Percentiles rank a stretch among this genome's conserved stretches.
These are phyloP conservation scores for Fusarium marasasianum DNA, from an alignment of 2,329 filamentous ascomycete genomes.

Conservation along the genomic window DNA sequence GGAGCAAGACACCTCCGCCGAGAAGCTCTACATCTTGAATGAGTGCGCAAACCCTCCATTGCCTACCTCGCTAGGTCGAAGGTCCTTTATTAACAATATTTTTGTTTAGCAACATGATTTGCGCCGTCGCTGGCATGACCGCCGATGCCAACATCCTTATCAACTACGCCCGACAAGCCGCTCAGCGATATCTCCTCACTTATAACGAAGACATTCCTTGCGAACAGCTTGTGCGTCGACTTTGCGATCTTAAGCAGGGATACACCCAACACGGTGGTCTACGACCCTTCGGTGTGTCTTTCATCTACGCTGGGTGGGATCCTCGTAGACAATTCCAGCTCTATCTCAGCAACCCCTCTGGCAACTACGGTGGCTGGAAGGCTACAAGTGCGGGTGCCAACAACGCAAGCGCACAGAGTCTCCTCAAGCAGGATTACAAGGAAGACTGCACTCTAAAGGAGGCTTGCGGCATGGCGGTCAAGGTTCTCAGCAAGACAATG, in stretches of 20 bases:
- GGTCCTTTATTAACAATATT: conserved; percentile 5
- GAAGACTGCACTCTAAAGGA: conserved; percentile 97
- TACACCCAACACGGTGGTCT: conserved; percentile 99
- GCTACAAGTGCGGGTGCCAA: conserved; percentile 97
- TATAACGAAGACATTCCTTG: conserved; percentile 99
- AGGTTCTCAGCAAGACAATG: conserved; percentile 99
- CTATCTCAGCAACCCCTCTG: conserved; percentile 98
- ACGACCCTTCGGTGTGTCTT: conserved; percentile 96
- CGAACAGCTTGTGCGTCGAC: conserved; percentile 94
- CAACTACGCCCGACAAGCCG: conserved; percentile 97
- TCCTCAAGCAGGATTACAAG: conserved; percentile 99
- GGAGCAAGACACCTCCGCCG: conserved; percentile 98
- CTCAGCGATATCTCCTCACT: conserved; percentile 96
- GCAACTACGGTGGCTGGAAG: conserved; percentile 99
- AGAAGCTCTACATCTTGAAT: conserved; percentile 99
- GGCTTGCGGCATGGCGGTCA: conserved; percentile 96
- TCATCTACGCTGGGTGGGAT: conserved; percentile 99
- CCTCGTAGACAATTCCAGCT: conserved; percentile 96
- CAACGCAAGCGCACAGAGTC: conserved; percentile 95
- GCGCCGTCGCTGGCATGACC: conserved; percentile 98
- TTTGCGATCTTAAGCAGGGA: conserved; percentile 98
- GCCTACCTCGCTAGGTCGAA: neutral
- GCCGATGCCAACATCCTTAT: conserved; percentile 99
- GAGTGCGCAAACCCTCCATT: conserved; percentile 71
- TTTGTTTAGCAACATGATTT: conserved; percentile 92